Evolutionary conservation across 2,329 filamentous ascomycete species (phyloP).

Genomic region (Falciphora oryzae): DNA sequence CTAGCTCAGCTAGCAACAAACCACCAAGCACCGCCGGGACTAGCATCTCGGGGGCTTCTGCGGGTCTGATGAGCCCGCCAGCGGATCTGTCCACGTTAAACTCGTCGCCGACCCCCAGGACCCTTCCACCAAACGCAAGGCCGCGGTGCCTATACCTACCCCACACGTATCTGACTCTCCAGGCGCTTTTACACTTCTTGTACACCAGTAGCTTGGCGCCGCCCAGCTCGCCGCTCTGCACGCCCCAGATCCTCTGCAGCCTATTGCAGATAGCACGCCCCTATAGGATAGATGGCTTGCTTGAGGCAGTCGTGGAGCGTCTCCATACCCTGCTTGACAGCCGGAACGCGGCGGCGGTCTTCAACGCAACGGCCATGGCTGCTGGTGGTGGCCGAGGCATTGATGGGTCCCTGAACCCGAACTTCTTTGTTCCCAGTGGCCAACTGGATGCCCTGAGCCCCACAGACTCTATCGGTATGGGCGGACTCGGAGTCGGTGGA

Average conservation of each 20-base stretch:
- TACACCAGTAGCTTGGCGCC: conserved; percentile 88
- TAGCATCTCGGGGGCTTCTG: conserved; percentile 30
- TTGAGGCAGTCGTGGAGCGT: conserved; percentile 88
- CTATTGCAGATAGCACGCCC: conserved; percentile 88
- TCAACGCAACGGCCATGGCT: conserved; percentile 97
- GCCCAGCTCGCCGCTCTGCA: conserved; percentile 71
- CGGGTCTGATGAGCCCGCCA: conserved; percentile 25
- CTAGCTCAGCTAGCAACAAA: conserved; percentile 27
- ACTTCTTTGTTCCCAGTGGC: conserved; percentile 49
- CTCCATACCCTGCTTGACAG: conserved; percentile 86
- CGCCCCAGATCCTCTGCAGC: conserved; percentile 92
- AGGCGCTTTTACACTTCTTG: conserved; percentile 85
- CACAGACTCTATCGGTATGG: conserved; percentile 9
- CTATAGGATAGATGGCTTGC: conserved; percentile 85
- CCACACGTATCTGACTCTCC: conserved; percentile 83
- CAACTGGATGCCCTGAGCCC: conserved; percentile 36
- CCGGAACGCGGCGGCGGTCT: conserved; percentile 90
- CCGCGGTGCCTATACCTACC: conserved; percentile 88
- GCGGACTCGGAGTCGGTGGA: no score
- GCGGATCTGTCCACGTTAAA: conserved; percentile 45
- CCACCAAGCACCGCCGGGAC: conserved; percentile 39
- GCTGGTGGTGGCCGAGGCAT: conserved; percentile 86
- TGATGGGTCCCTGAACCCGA: conserved; percentile 58
- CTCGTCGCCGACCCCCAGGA: conserved; percentile 50
- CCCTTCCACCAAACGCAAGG: conserved; percentile 56